Evolutionary conservation across 2,329 filamentous ascomycete species (phyloP), one percentile per base, ranked within the genome.

Genomic region (Thermochaetoides dissita): DNA sequence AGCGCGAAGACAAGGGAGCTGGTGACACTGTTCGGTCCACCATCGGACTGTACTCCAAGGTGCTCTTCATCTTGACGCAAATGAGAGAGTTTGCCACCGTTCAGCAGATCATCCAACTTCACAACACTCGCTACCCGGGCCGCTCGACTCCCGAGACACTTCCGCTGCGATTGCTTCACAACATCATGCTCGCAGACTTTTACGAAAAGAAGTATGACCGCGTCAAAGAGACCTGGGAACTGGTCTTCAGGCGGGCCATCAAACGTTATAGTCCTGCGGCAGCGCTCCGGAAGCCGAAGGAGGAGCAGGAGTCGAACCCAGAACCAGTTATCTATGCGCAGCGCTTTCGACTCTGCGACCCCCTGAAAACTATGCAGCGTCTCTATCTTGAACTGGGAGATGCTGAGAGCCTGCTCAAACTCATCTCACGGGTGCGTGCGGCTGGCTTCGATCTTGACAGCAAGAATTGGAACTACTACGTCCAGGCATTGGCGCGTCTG

Each of bases 381-480:
- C 50, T 71, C 12, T 62, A 66, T 40, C 52, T 61, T 10, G 58
- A 60, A 9, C 55, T 59, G 43, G 51, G 58, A 6, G 60, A 76
- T 47, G 53, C 63, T 6, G 55, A 60, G 8, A 68, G 65, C 12
- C 63, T 84, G 9, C 55, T 66, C 6, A 45, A 62, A 7, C 60
- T 73, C 10, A 58, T 87, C 29, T 59, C 67, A 17, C 59, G 70
- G n/a, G 64, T 88, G 8, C 64, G 74, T 7, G 56, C 58, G 1
- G 68, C 71, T 34, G 89, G 88, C 8, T 95, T 89, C 63, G 64
- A 66, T 29, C 61, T 95, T 44, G 80, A 85, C 54, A 79, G 74
- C 56, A 72, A 71, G 52, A 87, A 84, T 51, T 94, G 86, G 86
- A 91, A 94, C 57, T 68, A 73, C 39, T 79, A 84, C 49, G 71